Evolutionary conservation across 169 alveolate species (phyloP), one percentile per base, ranked within the genome.

Genomic region (Plasmodium falciparum): DNA sequence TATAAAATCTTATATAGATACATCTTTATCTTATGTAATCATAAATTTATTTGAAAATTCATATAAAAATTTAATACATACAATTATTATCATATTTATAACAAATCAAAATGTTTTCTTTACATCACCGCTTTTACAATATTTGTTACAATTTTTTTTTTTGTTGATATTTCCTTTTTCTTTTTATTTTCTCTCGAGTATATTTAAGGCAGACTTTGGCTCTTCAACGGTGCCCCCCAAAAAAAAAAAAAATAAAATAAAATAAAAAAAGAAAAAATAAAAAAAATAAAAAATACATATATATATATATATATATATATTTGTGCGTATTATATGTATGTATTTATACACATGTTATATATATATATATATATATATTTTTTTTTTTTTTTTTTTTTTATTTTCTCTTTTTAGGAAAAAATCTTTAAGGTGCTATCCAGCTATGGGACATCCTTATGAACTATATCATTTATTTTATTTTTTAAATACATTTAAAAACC

Each of bases 1-100:
- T 56, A 86, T 86, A 8, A 86, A 86, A 73, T 52, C 29, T 13
- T 86, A 86, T 66, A 67, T 86, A 47, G 92, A 86, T 43, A 71
- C 59, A 59, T 86, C 88, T 2, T 26, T 86, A 15, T 71, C 56
- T 33, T 58, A 24, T 39, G 15, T 62, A 12, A 56, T 86, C 13
- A 70, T 61, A 15, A 47, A 39, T 59, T 59, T 86, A 11, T 86
- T 86, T 54, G 92, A 86, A 71, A 52, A 59, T 39, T 70, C 92
- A 5, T 86, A 71, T 73, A 86, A 45, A 73, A 70, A 39, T 39
- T 52, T 70, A 5, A 72, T 86, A 24, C 70, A 86, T 47, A 70
- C 45, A 4, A 61, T 86, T 24, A 74, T 71, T 2, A 70, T 72
- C 6, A 56, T 71, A n/a, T 70, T 71, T 58, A 39, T 86, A 33